Evolutionary conservation across 768 basidiomycete genomes (phyloP).

Genomic region (Punctularia strigosozonata): DNA sequence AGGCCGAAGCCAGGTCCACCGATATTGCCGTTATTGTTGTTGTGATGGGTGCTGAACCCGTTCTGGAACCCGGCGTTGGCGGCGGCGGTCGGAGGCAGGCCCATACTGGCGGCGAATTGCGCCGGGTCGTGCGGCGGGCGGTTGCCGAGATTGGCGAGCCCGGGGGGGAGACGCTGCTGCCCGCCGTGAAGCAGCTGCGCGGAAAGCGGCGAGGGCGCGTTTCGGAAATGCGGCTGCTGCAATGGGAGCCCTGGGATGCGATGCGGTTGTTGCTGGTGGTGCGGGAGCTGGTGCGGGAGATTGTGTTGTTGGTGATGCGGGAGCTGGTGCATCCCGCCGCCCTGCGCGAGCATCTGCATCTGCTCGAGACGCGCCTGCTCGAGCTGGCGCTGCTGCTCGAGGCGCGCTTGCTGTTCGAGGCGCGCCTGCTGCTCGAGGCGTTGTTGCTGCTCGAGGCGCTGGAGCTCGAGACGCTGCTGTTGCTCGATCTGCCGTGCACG

Average conservation of each 20-base stretch:
- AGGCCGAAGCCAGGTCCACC: not conserved
- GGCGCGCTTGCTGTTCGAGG: too few species aligned
- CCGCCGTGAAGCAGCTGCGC: constrained; percentile 30
- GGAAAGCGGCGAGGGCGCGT: constrained; percentile 53
- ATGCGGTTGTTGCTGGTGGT: constrained; percentile 36
- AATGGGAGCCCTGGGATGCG: constrained; percentile 43
- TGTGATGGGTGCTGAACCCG: too few species aligned
- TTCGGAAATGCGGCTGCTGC: constrained; percentile 56
- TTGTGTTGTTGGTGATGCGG: constrained; percentile 33
- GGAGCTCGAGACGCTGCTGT: constrained; percentile 54
- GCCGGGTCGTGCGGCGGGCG: constrained; percentile 71
- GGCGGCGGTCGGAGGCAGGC: too few species aligned
- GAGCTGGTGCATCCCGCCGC: constrained; percentile 46
- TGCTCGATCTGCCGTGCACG: too few species aligned
- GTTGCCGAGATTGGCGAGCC: constrained; percentile 71
- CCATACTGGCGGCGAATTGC: constrained; percentile 50
- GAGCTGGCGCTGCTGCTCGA: too few species aligned
- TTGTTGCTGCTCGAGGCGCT: constrained; percentile 35
- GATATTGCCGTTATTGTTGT: constrained; percentile 41
- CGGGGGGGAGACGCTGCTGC: constrained; percentile 63
- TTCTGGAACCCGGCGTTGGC: too few species aligned
- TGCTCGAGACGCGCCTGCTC: too few species aligned
- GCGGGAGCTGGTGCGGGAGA: constrained; percentile 31
- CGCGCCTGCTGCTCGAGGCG: too few species aligned
- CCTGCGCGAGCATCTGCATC: too few species aligned